A percentile compares a stretch with the other conserved stretches of the same genome.
Evolutionary conservation across 1,139 yeast genomes (phyloP).

Genomic region (Protomyces arabidopsidicola): DNA sequence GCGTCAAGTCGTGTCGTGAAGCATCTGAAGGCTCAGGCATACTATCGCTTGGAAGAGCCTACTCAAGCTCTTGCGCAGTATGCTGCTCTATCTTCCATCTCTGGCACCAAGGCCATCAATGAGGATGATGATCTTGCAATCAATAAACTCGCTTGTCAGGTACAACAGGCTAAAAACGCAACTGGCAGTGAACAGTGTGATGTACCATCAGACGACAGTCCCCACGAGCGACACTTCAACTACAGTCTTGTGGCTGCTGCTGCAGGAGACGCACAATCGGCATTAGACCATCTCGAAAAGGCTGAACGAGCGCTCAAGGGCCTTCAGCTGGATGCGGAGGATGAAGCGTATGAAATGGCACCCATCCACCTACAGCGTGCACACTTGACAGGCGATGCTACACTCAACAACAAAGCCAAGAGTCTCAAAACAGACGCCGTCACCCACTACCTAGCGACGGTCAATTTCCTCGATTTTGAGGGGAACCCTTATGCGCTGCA

Average conservation of each 20-base stretch:
- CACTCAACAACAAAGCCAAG: background rate
- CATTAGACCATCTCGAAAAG: background rate
- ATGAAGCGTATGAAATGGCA: slow-evolving; percentile 11
- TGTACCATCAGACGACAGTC: background rate
- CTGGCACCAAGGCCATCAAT: background rate
- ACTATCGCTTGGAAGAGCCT: slow-evolving; percentile 11
- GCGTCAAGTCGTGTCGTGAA: background rate
- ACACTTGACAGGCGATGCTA: slow-evolving; percentile 5
- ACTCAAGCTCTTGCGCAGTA: background rate
- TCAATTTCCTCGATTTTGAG: background rate
- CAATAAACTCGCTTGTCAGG: slow-evolving; percentile 9
- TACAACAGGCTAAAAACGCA: background rate
- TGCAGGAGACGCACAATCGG: background rate
- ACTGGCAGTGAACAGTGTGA: background rate
- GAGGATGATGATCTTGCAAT: slow-evolving; percentile 16
- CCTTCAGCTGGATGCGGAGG: slow-evolving; percentile 3
- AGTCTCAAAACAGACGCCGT: slow-evolving; percentile 4
- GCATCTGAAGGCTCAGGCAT: slow-evolving; percentile 16
- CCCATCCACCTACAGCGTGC: slow-evolving; percentile 19
- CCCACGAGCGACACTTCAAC: slow-evolving; percentile 17
- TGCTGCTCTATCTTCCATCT: background rate
- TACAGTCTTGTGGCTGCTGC: background rate
- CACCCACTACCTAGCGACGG: slow-evolving; percentile 5
- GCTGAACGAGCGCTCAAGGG: background rate
- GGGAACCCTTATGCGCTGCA: slow-evolving; percentile 9